Evolutionary conservation across 768 basidiomycete species (phyloP).

Genomic region (Podaxis sp.): DNA sequence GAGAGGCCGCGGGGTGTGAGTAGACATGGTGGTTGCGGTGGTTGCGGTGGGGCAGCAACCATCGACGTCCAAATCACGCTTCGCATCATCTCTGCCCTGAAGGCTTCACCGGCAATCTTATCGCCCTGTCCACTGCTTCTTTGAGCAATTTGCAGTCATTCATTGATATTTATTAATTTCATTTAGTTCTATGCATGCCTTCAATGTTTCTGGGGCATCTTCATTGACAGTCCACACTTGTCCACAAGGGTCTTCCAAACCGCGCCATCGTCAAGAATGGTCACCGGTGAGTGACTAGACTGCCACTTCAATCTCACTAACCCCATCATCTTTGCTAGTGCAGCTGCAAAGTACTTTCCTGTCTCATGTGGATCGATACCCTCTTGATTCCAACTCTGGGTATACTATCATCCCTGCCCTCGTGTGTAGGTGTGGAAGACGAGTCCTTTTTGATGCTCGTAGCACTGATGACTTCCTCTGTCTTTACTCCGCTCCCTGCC

Average conservation of each 20-base stretch:
- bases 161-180: no score
- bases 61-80: background rate
- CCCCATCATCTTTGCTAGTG: slow-evolving; percentile 51
- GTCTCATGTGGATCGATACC: slow-evolving; percentile 55
- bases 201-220: no score
- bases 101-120: background rate
- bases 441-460: slow-evolving; percentile 7
- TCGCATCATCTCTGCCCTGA: background rate
- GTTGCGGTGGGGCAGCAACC: background rate
- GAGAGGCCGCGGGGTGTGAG: slow-evolving; percentile 13
- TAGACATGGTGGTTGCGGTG: slow-evolving; percentile 3
- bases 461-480: slow-evolving; percentile 1
- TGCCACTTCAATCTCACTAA: slow-evolving; percentile 57
- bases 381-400: background rate
- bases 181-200: no score
- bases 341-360: slow-evolving; percentile 52
- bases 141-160: background rate
- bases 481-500: background rate
- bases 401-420: background rate
- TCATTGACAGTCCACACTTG: background rate
- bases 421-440: background rate
- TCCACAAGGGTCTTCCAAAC: slow-evolving; percentile 8
- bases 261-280: slow-evolving; percentile 31
- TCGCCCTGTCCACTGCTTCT: background rate
- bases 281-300: slow-evolving; percentile 62